phyloP scores from a whole-genome alignment of 2,329 filamentous ascomycete species.

The Hypoxylon rubiginosum region DNA sequence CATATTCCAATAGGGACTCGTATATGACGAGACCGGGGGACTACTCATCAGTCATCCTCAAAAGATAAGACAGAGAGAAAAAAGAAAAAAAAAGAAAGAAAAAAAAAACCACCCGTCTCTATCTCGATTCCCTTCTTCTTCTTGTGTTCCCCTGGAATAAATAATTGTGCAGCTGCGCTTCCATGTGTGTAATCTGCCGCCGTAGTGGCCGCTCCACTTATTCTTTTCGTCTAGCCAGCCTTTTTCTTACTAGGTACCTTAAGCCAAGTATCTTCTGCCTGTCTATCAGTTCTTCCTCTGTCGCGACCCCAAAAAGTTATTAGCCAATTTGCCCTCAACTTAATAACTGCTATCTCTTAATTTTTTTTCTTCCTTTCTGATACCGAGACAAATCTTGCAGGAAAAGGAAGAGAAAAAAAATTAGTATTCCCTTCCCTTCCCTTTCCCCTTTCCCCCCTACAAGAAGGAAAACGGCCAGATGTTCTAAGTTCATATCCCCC shows the following conservation, averaged over 20 bases:
- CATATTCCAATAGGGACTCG: background rate
- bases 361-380: slow-evolving; percentile 15
- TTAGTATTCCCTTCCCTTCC: slow-evolving; percentile 23
- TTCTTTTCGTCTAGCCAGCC: slow-evolving; percentile 36
- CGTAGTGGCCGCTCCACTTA: slow-evolving; percentile 42
- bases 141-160: slow-evolving; percentile 23
- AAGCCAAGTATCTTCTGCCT: slow-evolving; percentile 15
- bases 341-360: slow-evolving; percentile 30
- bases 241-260: slow-evolving; percentile 24
- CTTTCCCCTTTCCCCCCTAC: slow-evolving; percentile 15
- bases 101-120: too few species aligned
- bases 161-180: slow-evolving; percentile 37
- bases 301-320: slow-evolving; percentile 46
- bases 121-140: background rate
- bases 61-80: background rate
- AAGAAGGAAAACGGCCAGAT: slow-evolving; percentile 38
- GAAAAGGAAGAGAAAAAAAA: slow-evolving; percentile 21
- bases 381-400: slow-evolving; percentile 42
- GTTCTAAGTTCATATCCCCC: slow-evolving; percentile 40
- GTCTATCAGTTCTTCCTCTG: slow-evolving; percentile 40
- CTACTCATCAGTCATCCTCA: background rate
- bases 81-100: too few species aligned
- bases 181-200: slow-evolving; percentile 45
- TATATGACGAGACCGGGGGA: background rate
- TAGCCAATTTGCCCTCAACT: slow-evolving; percentile 48